A percentile compares a stretch with the other conserved stretches of the same genome.
These are phyloP conservation scores for Apophysomyces elegans DNA, from an alignment of 371 early-diverging fungal genomes.

Conservation along the genomic window DNA sequence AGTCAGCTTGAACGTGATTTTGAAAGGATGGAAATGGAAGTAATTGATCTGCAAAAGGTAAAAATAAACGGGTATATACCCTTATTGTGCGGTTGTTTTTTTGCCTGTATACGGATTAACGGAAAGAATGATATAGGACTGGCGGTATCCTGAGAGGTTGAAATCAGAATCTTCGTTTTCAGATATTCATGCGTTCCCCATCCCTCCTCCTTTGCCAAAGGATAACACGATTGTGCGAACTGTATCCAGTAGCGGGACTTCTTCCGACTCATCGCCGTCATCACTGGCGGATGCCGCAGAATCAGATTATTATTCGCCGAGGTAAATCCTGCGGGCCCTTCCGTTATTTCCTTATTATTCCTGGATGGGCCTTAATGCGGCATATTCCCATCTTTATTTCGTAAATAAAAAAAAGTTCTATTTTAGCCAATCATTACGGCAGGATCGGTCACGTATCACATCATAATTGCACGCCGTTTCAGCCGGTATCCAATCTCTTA, in stretches of 20 bases:
- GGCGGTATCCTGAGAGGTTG: constrained; percentile 27
- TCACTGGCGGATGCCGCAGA: constrained; percentile 1
- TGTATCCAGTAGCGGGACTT: neutral
- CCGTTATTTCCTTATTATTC: constrained; percentile 1
- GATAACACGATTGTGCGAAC: constrained; percentile 2
- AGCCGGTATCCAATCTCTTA: no score
- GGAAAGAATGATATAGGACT: constrained; percentile 17
- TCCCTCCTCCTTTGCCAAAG: constrained; percentile 30
- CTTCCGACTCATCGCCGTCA: constrained; percentile 11
- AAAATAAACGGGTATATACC: neutral
- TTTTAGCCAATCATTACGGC: constrained; percentile 13
- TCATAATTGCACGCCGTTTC: neutral
- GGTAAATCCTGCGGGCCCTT: neutral
- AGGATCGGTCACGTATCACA: neutral
- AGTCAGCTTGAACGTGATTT: constrained; percentile 52
- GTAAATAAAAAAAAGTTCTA: neutral
- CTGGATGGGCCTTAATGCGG: neutral
- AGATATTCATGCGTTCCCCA: constrained; percentile 40
- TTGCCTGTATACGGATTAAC: neutral
- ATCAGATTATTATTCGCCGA: constrained; percentile 1
- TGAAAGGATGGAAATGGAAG: constrained; percentile 45
- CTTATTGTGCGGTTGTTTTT: neutral
- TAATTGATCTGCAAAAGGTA: constrained; percentile 51
- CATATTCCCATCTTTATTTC: no score
- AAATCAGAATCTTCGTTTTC: constrained; percentile 32